Percentiles rank a stretch among this genome's conserved stretches.
phyloP scores from a whole-genome alignment of 305 asterid species.

The Plantago rigida region DNA sequence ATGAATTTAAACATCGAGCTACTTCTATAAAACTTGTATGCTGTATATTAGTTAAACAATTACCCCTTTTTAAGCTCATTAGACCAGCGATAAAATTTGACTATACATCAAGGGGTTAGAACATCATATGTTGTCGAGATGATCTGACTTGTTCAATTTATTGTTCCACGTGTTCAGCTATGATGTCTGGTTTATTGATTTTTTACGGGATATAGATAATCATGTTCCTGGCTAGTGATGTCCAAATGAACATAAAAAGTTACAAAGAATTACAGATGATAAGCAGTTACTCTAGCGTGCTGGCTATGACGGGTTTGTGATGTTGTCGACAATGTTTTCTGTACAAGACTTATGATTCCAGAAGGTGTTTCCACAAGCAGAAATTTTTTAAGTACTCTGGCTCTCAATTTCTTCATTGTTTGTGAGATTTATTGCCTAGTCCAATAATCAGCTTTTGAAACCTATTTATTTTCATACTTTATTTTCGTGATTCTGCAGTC shows the following conservation, averaged over 20 bases:
- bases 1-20: neutral
- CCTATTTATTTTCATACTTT: conserved; percentile 10
- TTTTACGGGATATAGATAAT: neutral
- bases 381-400: neutral
- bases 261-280: neutral
- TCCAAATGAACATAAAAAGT: conserved; percentile 6
- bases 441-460: conserved; percentile 10
- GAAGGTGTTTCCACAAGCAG: too few relatives aligned
- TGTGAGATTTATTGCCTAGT: conserved; percentile 8
- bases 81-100: conserved; percentile 10
- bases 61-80: conserved; percentile 13
- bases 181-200: neutral
- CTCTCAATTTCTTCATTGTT: neutral
- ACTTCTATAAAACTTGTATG: neutral
- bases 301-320: conserved; percentile 13
- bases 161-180: neutral
- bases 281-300: neutral
- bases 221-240: conserved; percentile 16
- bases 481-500: conserved; percentile 40
- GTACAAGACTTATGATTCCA: too few relatives aligned
- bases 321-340: conserved; percentile 5
- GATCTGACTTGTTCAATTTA: neutral
- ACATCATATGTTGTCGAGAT: neutral
- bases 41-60: neutral
- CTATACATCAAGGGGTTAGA: conserved; percentile 2